phyloP scores from a whole-genome alignment of 306 rosid genomes.

The Malus sylvestris region DNA sequence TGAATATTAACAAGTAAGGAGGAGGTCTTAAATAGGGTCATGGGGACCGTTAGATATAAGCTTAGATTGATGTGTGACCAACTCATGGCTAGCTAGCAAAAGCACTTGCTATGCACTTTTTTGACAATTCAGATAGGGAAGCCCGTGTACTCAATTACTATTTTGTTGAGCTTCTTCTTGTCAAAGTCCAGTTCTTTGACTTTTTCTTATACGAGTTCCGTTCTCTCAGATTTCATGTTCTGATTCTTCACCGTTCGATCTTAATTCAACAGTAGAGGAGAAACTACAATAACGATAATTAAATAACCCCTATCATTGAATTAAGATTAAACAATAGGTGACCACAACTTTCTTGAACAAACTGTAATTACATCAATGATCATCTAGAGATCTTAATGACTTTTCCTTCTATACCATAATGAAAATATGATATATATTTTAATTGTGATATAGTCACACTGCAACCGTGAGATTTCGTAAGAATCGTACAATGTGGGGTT shows the following conservation, averaged over 20 bases:
- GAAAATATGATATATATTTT: too few species aligned
- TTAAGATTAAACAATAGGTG: too few species aligned
- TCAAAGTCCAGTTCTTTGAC: not conserved
- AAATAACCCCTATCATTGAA: too few species aligned
- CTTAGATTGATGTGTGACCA: slow-evolving; percentile 19
- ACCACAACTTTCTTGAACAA: too few species aligned
- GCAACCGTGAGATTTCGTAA: too few species aligned
- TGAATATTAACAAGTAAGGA: slow-evolving; percentile 3
- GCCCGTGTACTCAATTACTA: slow-evolving; percentile 45
- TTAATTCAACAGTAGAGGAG: rapidly evolving
- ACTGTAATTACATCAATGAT: too few species aligned
- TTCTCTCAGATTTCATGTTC: too few species aligned
- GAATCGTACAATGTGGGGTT: too few species aligned
- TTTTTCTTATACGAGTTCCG: not conserved
- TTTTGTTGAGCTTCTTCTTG: not conserved
- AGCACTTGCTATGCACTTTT: slow-evolving; percentile 26
- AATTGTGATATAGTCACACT: too few species aligned
- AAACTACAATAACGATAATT: not conserved
- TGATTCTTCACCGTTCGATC: too few species aligned
- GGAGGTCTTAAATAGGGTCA: slow-evolving; percentile 55
- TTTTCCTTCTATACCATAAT: too few species aligned
- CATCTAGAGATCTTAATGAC: too few species aligned
- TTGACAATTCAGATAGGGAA: slow-evolving; percentile 15
- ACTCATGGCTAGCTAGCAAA: slow-evolving; percentile 33
- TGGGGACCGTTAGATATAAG: slow-evolving; percentile 11